Evolutionary conservation across 2,329 filamentous ascomycete genomes (phyloP), one percentile per base, ranked within the genome.

Genomic region (Pseudogymnoascus sp.): DNA sequence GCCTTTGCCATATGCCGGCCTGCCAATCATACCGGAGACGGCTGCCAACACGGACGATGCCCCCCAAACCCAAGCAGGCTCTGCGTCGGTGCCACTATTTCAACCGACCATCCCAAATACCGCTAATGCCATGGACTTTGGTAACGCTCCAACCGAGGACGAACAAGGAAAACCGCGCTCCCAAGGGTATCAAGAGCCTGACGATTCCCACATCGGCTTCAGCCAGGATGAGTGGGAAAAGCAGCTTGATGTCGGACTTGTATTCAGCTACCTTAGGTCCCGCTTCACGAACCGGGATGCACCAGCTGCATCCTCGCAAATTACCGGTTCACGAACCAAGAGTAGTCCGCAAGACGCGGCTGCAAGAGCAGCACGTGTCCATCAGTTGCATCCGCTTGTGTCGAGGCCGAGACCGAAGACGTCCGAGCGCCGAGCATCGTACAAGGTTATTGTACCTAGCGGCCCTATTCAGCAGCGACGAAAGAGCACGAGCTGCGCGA

Each of bases 351-450:
- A 87, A 69, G 88, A 91, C 65, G 79, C 83, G 8, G 86, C 88
- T 1, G 88, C 88, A 60, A 87, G 93, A 65, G 89, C 88, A 5
- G 92, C 91, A 12, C 84, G 93, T 54, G 92, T 97, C 60, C 84
- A 91, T 36, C 90, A 93, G 69, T 88, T 96, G 70, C 93, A 97
- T 72, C 93, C 93, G 3, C 84, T 97, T 58, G 86, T 96, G 30
- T 86, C 81, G 25, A 77, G 80, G 12, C 76, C 77, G 25, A 77
- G 80, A 12, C 76, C 77, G 38, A 74, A 73, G 22, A 47, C 63
- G 6, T 37, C 59, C 30, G 82, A 84, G 75, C 76, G 82, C 61
- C 81, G 83, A 63, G 35, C 57, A 38, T 78, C 77, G 25, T 85
- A 84, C 73, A 86, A 82, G 75, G 76, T 77, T 43, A 78, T 75